A percentile compares a stretch with the other conserved stretches of the same genome.
These are phyloP conservation scores for Pseudopithomyces chartarum DNA, from an alignment of 2,329 filamentous ascomycete species.

Conservation along the genomic window DNA sequence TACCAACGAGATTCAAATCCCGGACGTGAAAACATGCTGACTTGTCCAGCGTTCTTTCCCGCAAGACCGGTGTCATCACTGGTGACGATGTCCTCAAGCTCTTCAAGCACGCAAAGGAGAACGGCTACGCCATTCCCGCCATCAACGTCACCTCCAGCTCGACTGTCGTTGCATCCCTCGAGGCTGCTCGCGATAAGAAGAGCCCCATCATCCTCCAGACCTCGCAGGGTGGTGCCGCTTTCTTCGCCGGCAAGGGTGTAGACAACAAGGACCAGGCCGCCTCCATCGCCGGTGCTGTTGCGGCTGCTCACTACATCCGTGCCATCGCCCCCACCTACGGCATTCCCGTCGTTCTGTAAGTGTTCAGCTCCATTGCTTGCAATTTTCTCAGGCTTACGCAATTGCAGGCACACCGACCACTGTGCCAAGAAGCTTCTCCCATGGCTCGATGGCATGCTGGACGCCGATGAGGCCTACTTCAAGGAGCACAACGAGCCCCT, in stretches of 20 bases:
- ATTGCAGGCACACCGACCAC: conserved; percentile 84
- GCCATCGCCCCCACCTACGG: conserved; percentile 84
- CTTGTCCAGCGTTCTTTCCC: conserved; percentile 51
- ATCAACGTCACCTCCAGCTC: conserved; percentile 79
- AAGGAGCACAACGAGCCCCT: conserved; percentile 90
- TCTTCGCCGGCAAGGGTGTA: conserved; percentile 70
- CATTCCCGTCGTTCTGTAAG: conserved; percentile 71
- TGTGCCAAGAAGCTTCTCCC: conserved; percentile 99
- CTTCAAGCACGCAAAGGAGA: conserved; percentile 88
- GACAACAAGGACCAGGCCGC: conserved; percentile 70
- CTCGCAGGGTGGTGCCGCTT: conserved; percentile 73
- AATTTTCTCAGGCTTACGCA: neutral
- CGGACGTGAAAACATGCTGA: neutral
- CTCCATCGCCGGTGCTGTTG: conserved; percentile 85
- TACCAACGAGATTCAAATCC: neutral
- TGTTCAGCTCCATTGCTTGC: neutral
- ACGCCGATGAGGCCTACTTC: conserved; percentile 93
- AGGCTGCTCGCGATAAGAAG: conserved; percentile 92
- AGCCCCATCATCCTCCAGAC: conserved; percentile 91
- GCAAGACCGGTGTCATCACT: conserved; percentile 67
- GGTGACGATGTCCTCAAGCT: conserved; percentile 71
- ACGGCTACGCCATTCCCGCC: conserved; percentile 57
- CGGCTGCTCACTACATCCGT: conserved; percentile 88
- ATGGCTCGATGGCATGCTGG: conserved; percentile 80
- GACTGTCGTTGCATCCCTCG: conserved; percentile 77